Percentiles rank a stretch among this genome's conserved stretches.
These are phyloP conservation scores for Xylaria castorea DNA, from an alignment of 495 filamentous ascomycete genomes.

Conservation along the genomic window DNA sequence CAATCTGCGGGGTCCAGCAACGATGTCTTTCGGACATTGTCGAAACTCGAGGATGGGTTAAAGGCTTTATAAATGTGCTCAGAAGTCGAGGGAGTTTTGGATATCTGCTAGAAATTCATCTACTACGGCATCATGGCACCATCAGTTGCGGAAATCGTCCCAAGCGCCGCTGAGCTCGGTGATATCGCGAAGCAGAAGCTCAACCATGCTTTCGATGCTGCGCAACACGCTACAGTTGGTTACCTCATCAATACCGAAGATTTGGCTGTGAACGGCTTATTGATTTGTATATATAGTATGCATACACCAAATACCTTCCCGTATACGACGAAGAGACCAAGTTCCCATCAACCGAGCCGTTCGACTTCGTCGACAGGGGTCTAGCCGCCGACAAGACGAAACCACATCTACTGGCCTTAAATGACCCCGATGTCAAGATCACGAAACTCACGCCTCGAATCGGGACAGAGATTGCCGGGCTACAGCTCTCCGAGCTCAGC, in stretches of 20 bases:
- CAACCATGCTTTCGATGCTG: conserved; percentile 36
- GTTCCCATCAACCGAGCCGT: conserved; percentile 64
- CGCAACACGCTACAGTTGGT: conserved; percentile 38
- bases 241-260: not conserved
- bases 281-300: conserved; percentile 44
- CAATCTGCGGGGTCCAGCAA: conserved; percentile 23
- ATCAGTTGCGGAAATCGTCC: conserved; percentile 39
- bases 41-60: not conserved
- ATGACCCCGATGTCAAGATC: conserved; percentile 47
- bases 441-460: conserved; percentile 72
- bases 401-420: conserved; percentile 59
- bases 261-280: conserved; percentile 12
- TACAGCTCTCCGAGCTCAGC: conserved; percentile 70
- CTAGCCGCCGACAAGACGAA: conserved; percentile 63
- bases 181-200: conserved; percentile 38
- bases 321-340: conserved; percentile 67
- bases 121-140: conserved; percentile 31
- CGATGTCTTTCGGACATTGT: not conserved
- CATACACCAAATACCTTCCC: conserved; percentile 68
- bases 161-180: conserved; percentile 36
- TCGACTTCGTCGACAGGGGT: conserved; percentile 66
- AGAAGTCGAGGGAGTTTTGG: not conserved
- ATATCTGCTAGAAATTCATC: not conserved
- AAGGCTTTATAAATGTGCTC: not conserved
- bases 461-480: conserved; percentile 74